phyloP scores from a whole-genome alignment of 345 rosid species.

The Syzygium aqueum region DNA sequence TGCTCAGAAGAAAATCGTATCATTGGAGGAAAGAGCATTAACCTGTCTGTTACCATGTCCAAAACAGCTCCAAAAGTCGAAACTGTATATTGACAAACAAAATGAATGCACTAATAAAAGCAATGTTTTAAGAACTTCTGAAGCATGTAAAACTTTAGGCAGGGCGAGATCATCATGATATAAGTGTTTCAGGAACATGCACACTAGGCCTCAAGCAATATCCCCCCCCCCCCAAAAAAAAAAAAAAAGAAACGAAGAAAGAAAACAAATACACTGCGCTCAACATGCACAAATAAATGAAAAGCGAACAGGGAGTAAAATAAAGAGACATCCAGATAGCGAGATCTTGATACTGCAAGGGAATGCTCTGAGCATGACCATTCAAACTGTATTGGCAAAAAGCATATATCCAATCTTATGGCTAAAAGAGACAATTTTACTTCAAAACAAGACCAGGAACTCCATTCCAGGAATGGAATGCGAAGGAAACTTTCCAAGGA shows the following conservation, averaged over 20 bases:
- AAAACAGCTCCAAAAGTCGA: conserved; percentile 96
- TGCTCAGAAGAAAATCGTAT: background rate
- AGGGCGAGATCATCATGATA: background rate
- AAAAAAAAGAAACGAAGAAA: too few species aligned
- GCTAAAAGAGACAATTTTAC: background rate
- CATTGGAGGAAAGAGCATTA: conserved; percentile 1
- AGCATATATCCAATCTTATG: background rate
- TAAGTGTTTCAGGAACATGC: background rate
- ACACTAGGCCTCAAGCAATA: background rate
- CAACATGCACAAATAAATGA: background rate
- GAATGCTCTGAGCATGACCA: background rate
- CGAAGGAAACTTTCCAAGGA: background rate
- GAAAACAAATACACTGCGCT: too few species aligned
- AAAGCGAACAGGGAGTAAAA: background rate
- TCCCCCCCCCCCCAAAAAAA: too few species aligned
- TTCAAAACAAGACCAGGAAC: background rate
- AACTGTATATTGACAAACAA: conserved; percentile 26
- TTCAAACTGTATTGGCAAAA: background rate
- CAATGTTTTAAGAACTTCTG: background rate
- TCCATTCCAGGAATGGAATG: background rate
- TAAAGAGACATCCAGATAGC: background rate
- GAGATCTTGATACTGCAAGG: background rate
- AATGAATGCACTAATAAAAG: background rate
- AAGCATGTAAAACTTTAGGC: background rate
- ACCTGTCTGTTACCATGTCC: conserved; percentile 99